Evolutionary conservation across 805 yeast genomes (phyloP), one percentile per base, ranked within the genome.

Genomic region (Starmerella floricola): DNA sequence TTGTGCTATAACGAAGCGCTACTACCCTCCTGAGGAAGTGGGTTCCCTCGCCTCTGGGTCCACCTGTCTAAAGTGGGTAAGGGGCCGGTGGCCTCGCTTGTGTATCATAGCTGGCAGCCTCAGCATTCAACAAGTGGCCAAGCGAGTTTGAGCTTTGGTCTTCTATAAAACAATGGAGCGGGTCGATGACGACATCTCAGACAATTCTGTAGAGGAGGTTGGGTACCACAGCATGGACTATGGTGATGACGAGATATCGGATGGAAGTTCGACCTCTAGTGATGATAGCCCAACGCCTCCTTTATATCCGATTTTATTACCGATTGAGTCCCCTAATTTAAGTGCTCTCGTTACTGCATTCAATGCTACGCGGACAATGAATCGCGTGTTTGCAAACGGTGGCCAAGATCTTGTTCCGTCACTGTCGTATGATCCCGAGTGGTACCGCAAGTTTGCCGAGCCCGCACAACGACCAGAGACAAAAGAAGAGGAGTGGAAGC

Each of bases 361-460:
- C 27, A 34, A 40, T 27, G 41, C 45, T 6, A 36, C 52, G 6
- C 4, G 6, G 1, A 24, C 38, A 2, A 15, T 40, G 26, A 35
- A 37, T 8, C 4, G 36, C 4, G 30, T 24, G 2, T 36, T 48
- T 27, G 34, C 46, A 11, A 48, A 48, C 30, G 8, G 31, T 12
- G 49, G 49, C 15, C 19, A 23, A 4, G 48, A 48, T 27, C 16
- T 45, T 8, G 34, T 38, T 4, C 26, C 15, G 11, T 33, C 32
- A 4, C 16, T 48, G 13, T 10, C 13, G 10, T 48, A 42, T 27
- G 31, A 27, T n/a, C 23, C 34, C 2, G 42, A 46, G n/a, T 46
- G 52, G 49, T 48, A 42, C 40, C 33, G 38, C 21, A 29, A 34
- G 5, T 21, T 44, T 29, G 27, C 41, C 2, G 15, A 31, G 3